Conservation (phyloP, 2,329 filamentous ascomycete genomes). For the Beauveria brongniartii region DNA sequence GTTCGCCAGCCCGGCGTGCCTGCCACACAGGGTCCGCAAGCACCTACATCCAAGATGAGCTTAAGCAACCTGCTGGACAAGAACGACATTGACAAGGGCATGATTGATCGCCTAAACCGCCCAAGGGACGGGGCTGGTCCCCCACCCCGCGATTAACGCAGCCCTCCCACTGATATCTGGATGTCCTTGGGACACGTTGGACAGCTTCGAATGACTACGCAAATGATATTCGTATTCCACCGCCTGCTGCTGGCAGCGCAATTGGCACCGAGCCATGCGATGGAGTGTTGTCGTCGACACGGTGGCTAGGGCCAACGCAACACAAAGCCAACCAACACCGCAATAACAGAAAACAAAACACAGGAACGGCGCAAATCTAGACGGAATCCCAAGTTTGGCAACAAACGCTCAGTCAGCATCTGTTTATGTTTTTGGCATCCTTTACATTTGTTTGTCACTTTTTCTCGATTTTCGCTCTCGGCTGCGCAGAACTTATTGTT, state of each 20-base stretch:
- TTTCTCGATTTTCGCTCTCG: slow-evolving; percentile 2
- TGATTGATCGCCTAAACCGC: slow-evolving; percentile 45
- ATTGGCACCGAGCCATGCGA: not conserved
- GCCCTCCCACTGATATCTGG: slow-evolving; percentile 4
- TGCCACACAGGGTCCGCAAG: slow-evolving; percentile 17
- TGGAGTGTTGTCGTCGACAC: not conserved
- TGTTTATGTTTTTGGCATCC: slow-evolving; percentile 5
- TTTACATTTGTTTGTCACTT: not conserved
- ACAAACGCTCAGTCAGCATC: slow-evolving; percentile 19
- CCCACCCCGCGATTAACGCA: not conserved
- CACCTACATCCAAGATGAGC: slow-evolving; percentile 41
- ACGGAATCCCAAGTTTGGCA: slow-evolving; percentile 22
- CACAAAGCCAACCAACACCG: not conserved
- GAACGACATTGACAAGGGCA: slow-evolving; percentile 46
- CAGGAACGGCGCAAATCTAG: slow-evolving; percentile 11
- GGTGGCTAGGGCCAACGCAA: not conserved
- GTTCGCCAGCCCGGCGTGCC: slow-evolving; percentile 20
- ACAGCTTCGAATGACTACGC: not conserved
- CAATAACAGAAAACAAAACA: not conserved
- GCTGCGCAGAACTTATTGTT: slow-evolving; percentile 11
- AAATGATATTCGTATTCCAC: not conserved
- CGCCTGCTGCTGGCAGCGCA: slow-evolving; percentile 6
- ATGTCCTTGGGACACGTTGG: slow-evolving; percentile 2
- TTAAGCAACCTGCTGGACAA: slow-evolving; percentile 43
- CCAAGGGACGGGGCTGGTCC: slow-evolving; percentile 14